Percentiles rank a stretch among this genome's conserved stretches.
These are phyloP conservation scores for Starmera caribaea DNA, from an alignment of 805 yeast genomes.

Conservation along the genomic window DNA sequence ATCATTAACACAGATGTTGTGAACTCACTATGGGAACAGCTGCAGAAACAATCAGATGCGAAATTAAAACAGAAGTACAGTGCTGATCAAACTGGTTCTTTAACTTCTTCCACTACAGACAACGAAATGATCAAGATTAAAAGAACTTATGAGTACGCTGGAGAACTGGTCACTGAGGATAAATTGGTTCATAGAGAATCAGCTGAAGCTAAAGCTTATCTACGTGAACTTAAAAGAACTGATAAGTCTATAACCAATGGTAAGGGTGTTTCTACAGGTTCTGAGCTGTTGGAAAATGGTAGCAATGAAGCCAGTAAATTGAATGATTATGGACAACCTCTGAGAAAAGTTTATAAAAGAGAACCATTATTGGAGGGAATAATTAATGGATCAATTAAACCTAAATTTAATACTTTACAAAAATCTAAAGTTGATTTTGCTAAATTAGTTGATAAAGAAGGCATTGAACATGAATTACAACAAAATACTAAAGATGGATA, in stretches of 20 bases:
- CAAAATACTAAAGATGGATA: constrained; percentile 84
- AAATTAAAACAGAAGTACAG: constrained; percentile 16
- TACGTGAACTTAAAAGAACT: constrained; percentile 31
- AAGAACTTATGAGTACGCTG: constrained; percentile 83
- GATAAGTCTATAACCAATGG: too few species aligned
- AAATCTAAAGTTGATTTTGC: constrained; percentile 95
- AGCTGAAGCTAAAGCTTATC: constrained; percentile 80
- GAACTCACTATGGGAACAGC: constrained; percentile 43
- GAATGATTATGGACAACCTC: constrained; percentile 22
- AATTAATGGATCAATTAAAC: constrained; percentile 54
- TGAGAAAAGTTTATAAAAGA: constrained; percentile 55
- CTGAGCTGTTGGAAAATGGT: too few species aligned
- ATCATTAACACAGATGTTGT: constrained; percentile 30
- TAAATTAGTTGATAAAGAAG: constrained; percentile 78
- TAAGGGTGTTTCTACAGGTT: too few species aligned
- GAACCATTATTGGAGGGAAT: constrained; percentile 73
- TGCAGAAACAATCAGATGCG: constrained; percentile 28
- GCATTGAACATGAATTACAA: constrained; percentile 73
- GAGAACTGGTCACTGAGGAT: constrained; percentile 67
- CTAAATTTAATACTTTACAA: constrained; percentile 83
- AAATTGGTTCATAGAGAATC: constrained; percentile 69
- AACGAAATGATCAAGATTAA: constrained; percentile 56
- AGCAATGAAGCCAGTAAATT: constrained; percentile 1
- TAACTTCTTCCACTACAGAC: constrained; percentile 4
- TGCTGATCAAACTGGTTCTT: constrained; percentile 4